Evolutionary conservation across 768 basidiomycete genomes (phyloP).

Genomic region (Calocybe gangraenosa): DNA sequence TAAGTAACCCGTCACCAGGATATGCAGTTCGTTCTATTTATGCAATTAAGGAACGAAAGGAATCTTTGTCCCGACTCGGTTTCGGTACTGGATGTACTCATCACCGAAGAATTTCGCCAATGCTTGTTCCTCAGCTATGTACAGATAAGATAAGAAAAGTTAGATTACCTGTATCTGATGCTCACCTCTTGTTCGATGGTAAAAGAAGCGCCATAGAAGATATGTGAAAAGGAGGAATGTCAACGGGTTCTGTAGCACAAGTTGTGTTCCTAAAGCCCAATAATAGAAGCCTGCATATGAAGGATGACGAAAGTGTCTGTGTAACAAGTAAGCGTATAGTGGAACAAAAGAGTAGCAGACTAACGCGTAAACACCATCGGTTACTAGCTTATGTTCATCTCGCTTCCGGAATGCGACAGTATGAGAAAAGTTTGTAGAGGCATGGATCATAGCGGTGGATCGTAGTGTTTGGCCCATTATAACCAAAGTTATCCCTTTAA

Average conservation of each 20-base stretch:
- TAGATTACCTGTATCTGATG: conserved; percentile 5
- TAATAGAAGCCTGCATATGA: conserved; percentile 98
- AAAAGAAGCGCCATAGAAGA: conserved; percentile 87
- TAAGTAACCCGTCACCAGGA: no score
- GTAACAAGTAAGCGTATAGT: background rate
- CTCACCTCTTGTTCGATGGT: conserved; percentile 72
- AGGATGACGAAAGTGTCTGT: conserved; percentile 86
- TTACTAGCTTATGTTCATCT: conserved; percentile 75
- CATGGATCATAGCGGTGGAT: conserved; percentile 95
- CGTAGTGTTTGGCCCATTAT: conserved; percentile 73
- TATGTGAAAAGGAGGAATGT: conserved; percentile 61
- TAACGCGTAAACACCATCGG: conserved; percentile 84
- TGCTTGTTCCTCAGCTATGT: conserved; percentile 73
- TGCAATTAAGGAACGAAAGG: conserved; percentile 67
- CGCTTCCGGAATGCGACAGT: conserved; percentile 73
- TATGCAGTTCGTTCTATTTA: no score
- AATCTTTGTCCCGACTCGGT: conserved; percentile 78
- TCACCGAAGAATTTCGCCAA: conserved; percentile 88
- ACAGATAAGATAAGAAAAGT: background rate
- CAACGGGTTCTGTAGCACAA: conserved; percentile 84
- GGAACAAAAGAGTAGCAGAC: conserved; percentile 21
- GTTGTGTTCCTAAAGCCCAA: conserved; percentile 94
- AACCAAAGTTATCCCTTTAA: conserved; percentile 60
- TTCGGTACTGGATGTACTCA: conserved; percentile 75
- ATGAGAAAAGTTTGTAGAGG: conserved; percentile 92